Evolutionary conservation across 2,329 filamentous ascomycete genomes (phyloP).

Genomic region (Verticillium nubilum): DNA sequence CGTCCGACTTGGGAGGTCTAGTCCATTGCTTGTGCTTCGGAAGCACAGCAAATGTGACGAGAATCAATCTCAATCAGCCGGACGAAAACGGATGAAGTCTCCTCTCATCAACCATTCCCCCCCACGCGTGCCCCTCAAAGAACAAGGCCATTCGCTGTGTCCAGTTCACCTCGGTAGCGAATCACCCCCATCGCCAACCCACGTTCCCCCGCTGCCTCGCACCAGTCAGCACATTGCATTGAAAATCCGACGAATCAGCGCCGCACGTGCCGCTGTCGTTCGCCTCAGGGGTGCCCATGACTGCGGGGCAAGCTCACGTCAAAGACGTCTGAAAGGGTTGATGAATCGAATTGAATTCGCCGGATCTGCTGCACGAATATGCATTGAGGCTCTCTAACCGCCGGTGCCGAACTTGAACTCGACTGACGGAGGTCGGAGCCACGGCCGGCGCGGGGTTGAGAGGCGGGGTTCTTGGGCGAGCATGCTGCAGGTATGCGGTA

Average conservation of each 20-base stretch:
- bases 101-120: no score
- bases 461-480: neutral
- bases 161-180: neutral
- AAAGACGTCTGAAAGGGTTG: neutral
- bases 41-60: no score
- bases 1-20: no score
- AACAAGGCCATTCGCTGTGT: neutral
- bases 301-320: neutral
- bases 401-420: neutral
- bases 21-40: no score
- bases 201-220: neutral
- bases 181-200: neutral
- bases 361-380: neutral
- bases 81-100: neutral
- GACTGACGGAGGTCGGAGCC: neutral
- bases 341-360: neutral
- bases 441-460: neutral
- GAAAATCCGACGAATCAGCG: neutral
- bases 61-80: neutral
- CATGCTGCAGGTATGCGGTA: neutral
- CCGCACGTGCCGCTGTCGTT: neutral
- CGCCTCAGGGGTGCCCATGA: neutral
- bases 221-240: neutral
- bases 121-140: neutral
- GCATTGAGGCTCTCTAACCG: neutral